phyloP scores from a whole-genome alignment of 495 filamentous ascomycete genomes.

The Aspergillus ostianus region DNA sequence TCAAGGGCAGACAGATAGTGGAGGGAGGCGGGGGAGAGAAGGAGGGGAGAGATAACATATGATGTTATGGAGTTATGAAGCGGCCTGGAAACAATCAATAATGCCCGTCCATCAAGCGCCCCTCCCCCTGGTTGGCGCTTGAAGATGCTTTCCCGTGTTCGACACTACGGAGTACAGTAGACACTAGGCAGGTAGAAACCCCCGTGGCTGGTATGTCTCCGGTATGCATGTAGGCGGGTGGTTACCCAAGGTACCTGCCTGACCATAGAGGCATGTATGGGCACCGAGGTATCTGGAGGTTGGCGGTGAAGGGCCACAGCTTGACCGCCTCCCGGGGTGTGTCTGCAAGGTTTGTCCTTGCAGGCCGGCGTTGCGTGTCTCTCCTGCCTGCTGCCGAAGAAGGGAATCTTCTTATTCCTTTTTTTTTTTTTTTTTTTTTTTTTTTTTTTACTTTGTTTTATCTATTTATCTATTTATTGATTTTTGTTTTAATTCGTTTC shows the following conservation, averaged over 20 bases:
- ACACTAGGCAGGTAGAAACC: background rate
- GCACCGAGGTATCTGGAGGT: conserved; percentile 12
- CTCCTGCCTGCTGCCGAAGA: background rate
- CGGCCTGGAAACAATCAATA: conserved; percentile 5
- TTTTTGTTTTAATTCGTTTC: too few species aligned
- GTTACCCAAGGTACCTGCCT: conserved; percentile 1
- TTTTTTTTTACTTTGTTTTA: too few species aligned
- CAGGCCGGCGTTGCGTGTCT: conserved; percentile 14
- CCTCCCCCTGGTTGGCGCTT: background rate
- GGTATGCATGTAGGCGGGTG: conserved; percentile 7
- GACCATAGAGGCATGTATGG: conserved; percentile 8
- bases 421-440: background rate
- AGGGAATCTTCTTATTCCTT: background rate
- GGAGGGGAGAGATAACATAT: conserved; percentile 6
- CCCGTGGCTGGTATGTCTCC: conserved; percentile 17
- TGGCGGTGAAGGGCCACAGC: conserved; percentile 21
- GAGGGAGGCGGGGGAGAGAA: background rate
- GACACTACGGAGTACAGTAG: too few species aligned
- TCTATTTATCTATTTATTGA: too few species aligned
- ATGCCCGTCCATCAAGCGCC: background rate
- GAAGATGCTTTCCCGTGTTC: too few species aligned
- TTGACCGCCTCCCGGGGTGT: conserved; percentile 39
- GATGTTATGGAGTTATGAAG: conserved; percentile 1
- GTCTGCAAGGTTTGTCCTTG: conserved; percentile 36
- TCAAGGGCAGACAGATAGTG: background rate